Base-by-base conservation (phyloP, 1,139 yeast species). In the Blastobotrys raffinosifermentans region DNA sequence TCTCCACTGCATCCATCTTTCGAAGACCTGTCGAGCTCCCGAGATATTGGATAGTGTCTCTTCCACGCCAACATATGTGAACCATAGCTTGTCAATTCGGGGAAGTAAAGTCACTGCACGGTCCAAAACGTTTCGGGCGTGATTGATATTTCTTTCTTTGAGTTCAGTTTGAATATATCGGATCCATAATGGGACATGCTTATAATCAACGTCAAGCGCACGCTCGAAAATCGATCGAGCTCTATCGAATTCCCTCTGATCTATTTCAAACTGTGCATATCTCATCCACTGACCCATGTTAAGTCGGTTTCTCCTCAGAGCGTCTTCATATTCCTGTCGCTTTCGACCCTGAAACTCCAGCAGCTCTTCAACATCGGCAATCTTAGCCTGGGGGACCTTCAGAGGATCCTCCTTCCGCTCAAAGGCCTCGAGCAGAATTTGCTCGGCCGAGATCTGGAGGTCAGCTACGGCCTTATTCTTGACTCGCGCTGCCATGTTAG, bases 241-340 rank as follows among this genome's bases (percentile, higher is more conserved):
- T n/a, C 80, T 58, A 7, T 70, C 67, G 50, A 74, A 70, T 54
- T 91, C 96, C 42, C 77, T 80, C 51, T 85, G 89, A 4, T 81
- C 83, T 10, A 78, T 60, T 57, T 91, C 98, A 77, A 91, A 86
- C 44, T 73, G 75, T 1, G 96, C 97, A 58, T 91, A 91, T 37
- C 96, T 68, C 57, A 86, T 70, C 97, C 97, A 91, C 55, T 89
- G 95, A 2, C 87, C 82, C 51, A 73, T 71, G 52, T 87, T 87
- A 26, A 81, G 71, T 43, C 94, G 66, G 55, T 91, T 89, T 50
- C 91, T 72, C 48, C 93, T 77, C 36, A 91, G 61, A 16, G 89
- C 94, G 51, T 80, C 82, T 60, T 91, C 98, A 55, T 70, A 89
- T 50, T 86, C 96, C 34, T 74, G 72, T 42, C 98, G 64, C 52